Evolutionary conservation across 768 basidiomycete species (phyloP).

Genomic region (Agaricus bisporus): DNA sequence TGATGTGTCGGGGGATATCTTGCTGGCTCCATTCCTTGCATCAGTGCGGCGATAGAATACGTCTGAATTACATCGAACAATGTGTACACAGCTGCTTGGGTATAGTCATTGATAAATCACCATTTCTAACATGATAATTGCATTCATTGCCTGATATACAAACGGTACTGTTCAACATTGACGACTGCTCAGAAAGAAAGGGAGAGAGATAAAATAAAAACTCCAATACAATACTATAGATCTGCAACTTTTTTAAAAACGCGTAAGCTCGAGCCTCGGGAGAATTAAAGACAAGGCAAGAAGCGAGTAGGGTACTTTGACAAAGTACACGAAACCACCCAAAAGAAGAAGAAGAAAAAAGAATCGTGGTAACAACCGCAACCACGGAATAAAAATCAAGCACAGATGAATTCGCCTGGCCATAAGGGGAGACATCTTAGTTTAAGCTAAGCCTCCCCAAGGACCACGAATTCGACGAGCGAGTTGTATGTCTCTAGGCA

Average conservation of each 20-base stretch:
- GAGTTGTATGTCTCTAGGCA: conserved; percentile 96
- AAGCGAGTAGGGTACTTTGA: not conserved
- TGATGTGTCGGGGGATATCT: too few species aligned
- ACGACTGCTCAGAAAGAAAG: not conserved
- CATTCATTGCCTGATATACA: conserved; percentile 11
- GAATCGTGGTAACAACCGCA: too few species aligned
- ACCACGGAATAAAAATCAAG: not conserved
- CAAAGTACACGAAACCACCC: not conserved
- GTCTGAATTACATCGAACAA: too few species aligned
- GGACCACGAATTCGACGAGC: conserved; percentile 92
- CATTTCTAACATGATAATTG: conserved; percentile 1
- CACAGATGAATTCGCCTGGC: not conserved
- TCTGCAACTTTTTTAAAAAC: not conserved
- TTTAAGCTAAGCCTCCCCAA: conserved; percentile 68
- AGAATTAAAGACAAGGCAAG: too few species aligned
- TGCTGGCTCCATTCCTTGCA: too few species aligned
- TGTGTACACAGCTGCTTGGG: too few species aligned
- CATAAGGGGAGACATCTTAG: not conserved
- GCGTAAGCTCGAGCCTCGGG: too few species aligned
- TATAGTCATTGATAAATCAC: not conserved
- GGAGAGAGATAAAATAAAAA: not conserved
- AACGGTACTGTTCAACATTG: not conserved
- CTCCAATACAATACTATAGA: conserved; percentile 8
- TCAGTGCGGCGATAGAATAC: too few species aligned
- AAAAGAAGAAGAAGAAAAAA: not conserved